Conservation (phyloP, 805 yeast species). For the Saturnispora quitensis region DNA sequence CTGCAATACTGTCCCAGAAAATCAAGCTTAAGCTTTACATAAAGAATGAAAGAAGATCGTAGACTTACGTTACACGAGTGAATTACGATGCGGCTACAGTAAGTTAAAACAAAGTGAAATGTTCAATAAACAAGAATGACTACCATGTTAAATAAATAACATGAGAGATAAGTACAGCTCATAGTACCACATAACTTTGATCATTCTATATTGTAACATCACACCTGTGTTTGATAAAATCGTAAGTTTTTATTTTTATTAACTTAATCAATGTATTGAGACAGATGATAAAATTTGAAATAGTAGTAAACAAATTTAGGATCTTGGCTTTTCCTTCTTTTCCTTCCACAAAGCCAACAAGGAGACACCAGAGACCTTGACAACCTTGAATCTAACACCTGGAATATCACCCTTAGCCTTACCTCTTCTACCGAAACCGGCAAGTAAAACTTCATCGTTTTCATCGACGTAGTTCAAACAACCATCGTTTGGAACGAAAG, state of each 20-base stretch:
- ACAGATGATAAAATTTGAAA: constrained; percentile 6
- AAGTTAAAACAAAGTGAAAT: neutral
- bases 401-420: constrained; percentile 99
- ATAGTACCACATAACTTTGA: no score
- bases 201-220: neutral
- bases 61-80: neutral
- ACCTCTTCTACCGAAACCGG: constrained; percentile 99
- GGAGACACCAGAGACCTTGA: constrained; percentile 99
- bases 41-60: neutral
- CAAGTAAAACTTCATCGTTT: constrained; percentile 98
- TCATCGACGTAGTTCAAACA: constrained; percentile 99
- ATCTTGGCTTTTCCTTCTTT: constrained; percentile 99
- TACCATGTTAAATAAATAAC: neutral
- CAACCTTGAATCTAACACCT: constrained; percentile 99
- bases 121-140: neutral
- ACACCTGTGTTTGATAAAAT: neutral
- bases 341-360: constrained; percentile 99
- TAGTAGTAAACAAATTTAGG: constrained; percentile 39
- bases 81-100: neutral
- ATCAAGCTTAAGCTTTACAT: no score
- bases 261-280: constrained; percentile 2
- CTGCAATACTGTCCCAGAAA: no score
- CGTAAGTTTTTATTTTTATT: neutral
- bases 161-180: neutral
- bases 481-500: constrained; percentile 99